These are phyloP conservation scores for Gossypium turneri DNA, from an alignment of 345 rosid genomes.

Conservation along the genomic window DNA sequence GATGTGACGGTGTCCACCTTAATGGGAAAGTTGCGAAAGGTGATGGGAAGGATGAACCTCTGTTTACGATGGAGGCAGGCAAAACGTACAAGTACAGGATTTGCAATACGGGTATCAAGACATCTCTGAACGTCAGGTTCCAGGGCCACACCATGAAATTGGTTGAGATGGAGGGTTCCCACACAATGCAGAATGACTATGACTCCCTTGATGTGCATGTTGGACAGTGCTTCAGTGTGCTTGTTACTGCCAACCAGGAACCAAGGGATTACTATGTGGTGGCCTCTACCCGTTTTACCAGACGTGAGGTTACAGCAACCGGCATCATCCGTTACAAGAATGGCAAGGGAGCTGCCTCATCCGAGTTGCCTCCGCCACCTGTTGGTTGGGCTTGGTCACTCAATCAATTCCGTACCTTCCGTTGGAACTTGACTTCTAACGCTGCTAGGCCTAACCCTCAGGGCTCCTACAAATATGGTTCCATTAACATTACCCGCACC, in stretches of 20 bases:
- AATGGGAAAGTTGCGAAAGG: conserved; percentile 48
- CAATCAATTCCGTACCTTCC: conserved; percentile 68
- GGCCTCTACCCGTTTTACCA: conserved; percentile 60
- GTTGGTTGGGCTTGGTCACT: conserved; percentile 76
- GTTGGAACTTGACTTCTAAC: conserved; percentile 70
- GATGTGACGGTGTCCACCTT: conserved; percentile 55
- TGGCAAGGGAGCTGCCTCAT: conserved; percentile 37
- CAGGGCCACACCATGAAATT: no score
- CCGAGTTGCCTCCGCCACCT: conserved; percentile 43
- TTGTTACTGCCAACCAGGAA: conserved; percentile 51
- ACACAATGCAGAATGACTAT: no score
- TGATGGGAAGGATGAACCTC: conserved; percentile 32
- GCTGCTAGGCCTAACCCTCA: conserved; percentile 26
- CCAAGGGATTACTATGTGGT: conserved; percentile 56
- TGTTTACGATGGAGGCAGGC: conserved; percentile 63
- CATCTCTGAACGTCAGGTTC: no score
- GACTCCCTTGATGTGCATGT: no score
- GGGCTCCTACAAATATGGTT: conserved; percentile 75
- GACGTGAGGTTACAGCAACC: conserved; percentile 28
- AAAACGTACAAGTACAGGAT: neutral
- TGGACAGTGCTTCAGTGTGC: conserved; percentile 13
- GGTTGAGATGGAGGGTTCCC: no score
- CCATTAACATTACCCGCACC: conserved; percentile 63
- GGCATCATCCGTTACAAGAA: conserved; percentile 47
- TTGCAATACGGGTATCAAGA: no score